Evolutionary conservation across 1,284 basidiomycete species (phyloP), one percentile per base, ranked within the genome.

Genomic region (Mycosarcoma mackinlayi): DNA sequence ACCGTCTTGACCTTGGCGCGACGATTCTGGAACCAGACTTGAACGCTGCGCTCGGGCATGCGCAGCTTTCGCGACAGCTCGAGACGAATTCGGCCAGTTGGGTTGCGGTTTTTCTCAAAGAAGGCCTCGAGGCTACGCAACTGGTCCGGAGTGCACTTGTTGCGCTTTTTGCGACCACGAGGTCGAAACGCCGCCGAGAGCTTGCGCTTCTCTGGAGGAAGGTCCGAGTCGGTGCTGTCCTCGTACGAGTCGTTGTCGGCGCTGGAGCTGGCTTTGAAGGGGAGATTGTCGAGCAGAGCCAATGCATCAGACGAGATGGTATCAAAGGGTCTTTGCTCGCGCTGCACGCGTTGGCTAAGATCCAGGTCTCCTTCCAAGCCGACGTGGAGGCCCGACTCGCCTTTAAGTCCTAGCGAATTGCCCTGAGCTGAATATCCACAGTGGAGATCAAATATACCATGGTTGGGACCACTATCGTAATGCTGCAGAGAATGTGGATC

Each of bases 21-120:
- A 2, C 68, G 57, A 23, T 76, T 76, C 60, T 77, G 76, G 50
- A 77, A 77, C 76, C 76, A 76, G 21, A 77, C 64, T 28, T 76
- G 76, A 5, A 78, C 74, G 27, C 76, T 78, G 27, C 76, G 61
- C 35, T 78, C 76, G 2, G 75, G 73, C 73, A 76, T 75, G 23
- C 60, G 56, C 24, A 78, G 60, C 13, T 50, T 60, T 8, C 69
- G 41, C 11, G 65, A 67, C 0, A 78, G 67, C 56, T 78, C 72
- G n/a, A 56, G 48, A 1, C 76, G 54, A 8, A 76, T 45, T 1
- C 60, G 50, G n/a, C 72, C 75, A 0, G 71, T 76, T 1, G 76
- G 76, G 41, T 78, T 78, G 37, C 75, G 68, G 40, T 76, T 78
- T 30, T 60, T 63, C 11, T 65, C 66, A 21, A 78, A 78, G 38